Evolutionary conservation across 169 alveolate species (phyloP), one percentile per base, ranked within the genome.

Genomic region (Condylostoma magnum): DNA sequence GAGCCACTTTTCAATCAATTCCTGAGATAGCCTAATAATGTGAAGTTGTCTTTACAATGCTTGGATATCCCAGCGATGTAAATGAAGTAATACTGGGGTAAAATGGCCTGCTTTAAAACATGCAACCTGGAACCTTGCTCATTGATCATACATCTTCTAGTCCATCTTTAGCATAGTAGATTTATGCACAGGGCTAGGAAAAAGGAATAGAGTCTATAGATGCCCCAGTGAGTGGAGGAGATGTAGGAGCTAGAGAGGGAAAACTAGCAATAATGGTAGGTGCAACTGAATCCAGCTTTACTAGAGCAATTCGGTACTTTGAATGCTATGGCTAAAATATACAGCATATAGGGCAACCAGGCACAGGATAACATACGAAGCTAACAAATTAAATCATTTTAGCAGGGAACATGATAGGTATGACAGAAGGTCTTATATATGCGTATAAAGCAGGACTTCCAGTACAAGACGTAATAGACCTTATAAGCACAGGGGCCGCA

Each of bases 161-260:
- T 18, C 95, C 97, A n/a, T 54, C 71, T 0, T 67, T 89, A 20
- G 97, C 95, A 15, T 50, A 34, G 58, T 38, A 53, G 50, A 85
- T 90, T 15, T 66, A 57, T 31, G 70, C 76, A 25, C 79, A 65
- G 33, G 90, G 90, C 6, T 33, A 31, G 51, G 50, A 63, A 30
- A 43, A 51, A 67, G 77, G 74, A 2, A 65, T 82, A 36, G 41
- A 47, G 22, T 73, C 85, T 6, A 37, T 92, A 28, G 96, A 90
- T 53, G 96, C 95, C 15, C 96, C 96, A 20, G 95, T 93, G 5
- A 67, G 89, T 25, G 97, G 97, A n/a, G 89, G 89, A n/a, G 77
- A 85, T 47, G 79, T 82, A 52, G 89, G 94, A 34, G 86, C 91
- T 4, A 78, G 69, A 69, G 82, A 82, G 56, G 95, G 91, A 22